These are phyloP conservation scores for Lentinula guzmanii DNA, from an alignment of 768 basidiomycete species.

Conservation along the genomic window DNA sequence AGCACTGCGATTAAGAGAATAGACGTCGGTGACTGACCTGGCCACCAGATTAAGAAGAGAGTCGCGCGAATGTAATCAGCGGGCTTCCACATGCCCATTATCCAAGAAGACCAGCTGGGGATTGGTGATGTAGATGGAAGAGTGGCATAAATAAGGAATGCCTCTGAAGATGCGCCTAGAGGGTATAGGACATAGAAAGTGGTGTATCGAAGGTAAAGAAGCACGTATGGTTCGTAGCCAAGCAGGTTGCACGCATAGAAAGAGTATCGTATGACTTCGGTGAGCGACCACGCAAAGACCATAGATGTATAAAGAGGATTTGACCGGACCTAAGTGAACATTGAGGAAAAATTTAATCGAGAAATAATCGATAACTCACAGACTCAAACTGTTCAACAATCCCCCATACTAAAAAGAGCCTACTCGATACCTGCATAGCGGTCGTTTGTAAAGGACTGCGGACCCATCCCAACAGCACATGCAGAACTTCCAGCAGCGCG, in stretches of 20 bases:
- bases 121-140: slow-evolving; percentile 47
- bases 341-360: background rate
- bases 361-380: slow-evolving; percentile 32
- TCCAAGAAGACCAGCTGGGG: slow-evolving; percentile 35
- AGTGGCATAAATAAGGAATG: slow-evolving; percentile 73
- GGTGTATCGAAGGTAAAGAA: slow-evolving; percentile 81
- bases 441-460: slow-evolving; percentile 73
- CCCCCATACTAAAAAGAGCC: slow-evolving; percentile 84
- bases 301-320: slow-evolving; percentile 85
- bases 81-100: slow-evolving; percentile 42
- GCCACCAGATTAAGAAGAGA: slow-evolving; percentile 84
- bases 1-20: slow-evolving; percentile 6
- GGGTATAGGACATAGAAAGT: slow-evolving; percentile 95
- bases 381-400: slow-evolving; percentile 58
- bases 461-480: slow-evolving; percentile 76
- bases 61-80: slow-evolving; percentile 52
- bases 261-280: slow-evolving; percentile 87
- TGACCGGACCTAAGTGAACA: slow-evolving; percentile 43
- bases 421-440: slow-evolving; percentile 69
- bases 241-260: slow-evolving; percentile 76
- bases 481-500: slow-evolving; percentile 80
- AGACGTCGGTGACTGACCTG: slow-evolving; percentile 43
- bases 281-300: slow-evolving; percentile 88
- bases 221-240: slow-evolving; percentile 40
- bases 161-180: slow-evolving; percentile 87